These are phyloP conservation scores for Naganishia onofrii DNA, from an alignment of 768 basidiomycete genomes.

Conservation along the genomic window DNA sequence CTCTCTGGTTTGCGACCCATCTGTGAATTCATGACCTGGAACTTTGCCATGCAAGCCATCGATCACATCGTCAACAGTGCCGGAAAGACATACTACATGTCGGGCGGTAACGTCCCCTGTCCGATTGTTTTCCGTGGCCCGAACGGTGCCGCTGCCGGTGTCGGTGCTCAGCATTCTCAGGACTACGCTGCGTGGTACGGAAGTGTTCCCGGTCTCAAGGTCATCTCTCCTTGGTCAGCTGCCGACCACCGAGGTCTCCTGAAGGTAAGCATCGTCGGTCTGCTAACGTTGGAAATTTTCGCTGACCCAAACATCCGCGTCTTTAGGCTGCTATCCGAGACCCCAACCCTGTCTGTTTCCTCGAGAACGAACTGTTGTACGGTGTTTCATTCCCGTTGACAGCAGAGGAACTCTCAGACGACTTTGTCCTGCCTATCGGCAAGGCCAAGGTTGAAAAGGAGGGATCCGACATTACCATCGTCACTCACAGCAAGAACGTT, in stretches of 20 bases:
- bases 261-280: constrained; percentile 63
- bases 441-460: constrained; percentile 94
- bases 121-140: constrained; percentile 99
- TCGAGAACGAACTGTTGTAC: constrained; percentile 99
- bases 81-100: constrained; percentile 99
- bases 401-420: constrained; percentile 86
- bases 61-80: constrained; percentile 99
- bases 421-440: constrained; percentile 93
- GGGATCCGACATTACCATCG: constrained; percentile 89
- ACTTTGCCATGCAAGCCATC: constrained; percentile 98
- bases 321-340: constrained; percentile 91
- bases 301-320: background rate
- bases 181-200: constrained; percentile 88
- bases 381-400: constrained; percentile 97
- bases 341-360: constrained; percentile 96
- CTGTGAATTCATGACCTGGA: constrained; percentile 99
- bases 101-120: constrained; percentile 96
- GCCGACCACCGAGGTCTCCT: constrained; percentile 98
- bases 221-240: constrained; percentile 95
- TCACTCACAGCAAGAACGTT: constrained; percentile 98
- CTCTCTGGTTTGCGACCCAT: constrained; percentile 91
- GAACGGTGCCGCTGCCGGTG: constrained; percentile 96
- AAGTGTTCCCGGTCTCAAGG: constrained; percentile 86
- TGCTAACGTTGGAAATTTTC: background rate
- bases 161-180: constrained; percentile 94